A percentile compares a stretch with the other conserved stretches of the same genome.
Evolutionary conservation across 306 rosid genomes (phyloP).

Genomic region (Medicago ruthenica): DNA sequence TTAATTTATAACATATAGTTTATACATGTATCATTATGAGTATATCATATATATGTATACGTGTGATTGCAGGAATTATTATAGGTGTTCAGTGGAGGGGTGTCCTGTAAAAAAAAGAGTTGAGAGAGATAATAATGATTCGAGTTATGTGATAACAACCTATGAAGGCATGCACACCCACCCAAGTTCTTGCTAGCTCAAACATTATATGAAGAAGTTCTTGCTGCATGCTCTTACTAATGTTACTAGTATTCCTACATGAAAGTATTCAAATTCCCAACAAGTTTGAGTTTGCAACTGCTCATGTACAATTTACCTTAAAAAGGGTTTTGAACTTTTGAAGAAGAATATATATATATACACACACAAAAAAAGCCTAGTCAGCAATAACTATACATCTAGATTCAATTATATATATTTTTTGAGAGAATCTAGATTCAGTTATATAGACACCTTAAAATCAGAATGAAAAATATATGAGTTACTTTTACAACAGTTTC

Average conservation of each 20-base stretch:
- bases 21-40: neutral
- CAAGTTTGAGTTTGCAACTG: neutral
- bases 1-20: neutral
- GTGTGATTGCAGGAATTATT: slow-evolving; percentile 73
- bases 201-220: slow-evolving; percentile 16
- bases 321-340: neutral
- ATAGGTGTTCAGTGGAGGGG: slow-evolving; percentile 81
- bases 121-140: slow-evolving; percentile 87
- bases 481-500: no score
- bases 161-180: slow-evolving; percentile 90
- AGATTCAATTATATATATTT: no score
- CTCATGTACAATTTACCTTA: neutral
- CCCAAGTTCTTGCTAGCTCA: slow-evolving; percentile 43
- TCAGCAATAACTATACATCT: no score
- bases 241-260: neutral
- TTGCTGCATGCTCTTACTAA: slow-evolving; percentile 19
- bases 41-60: neutral
- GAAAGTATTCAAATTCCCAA: no score
- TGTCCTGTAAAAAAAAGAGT: slow-evolving; percentile 93
- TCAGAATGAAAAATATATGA: no score
- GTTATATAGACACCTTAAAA: no score
- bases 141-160: slow-evolving; percentile 77
- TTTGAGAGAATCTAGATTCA: no score
- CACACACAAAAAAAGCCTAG: no score
- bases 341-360: neutral